These are phyloP conservation scores for Sinapis alba DNA, from an alignment of 441 rosid genomes.

Conservation along the genomic window DNA sequence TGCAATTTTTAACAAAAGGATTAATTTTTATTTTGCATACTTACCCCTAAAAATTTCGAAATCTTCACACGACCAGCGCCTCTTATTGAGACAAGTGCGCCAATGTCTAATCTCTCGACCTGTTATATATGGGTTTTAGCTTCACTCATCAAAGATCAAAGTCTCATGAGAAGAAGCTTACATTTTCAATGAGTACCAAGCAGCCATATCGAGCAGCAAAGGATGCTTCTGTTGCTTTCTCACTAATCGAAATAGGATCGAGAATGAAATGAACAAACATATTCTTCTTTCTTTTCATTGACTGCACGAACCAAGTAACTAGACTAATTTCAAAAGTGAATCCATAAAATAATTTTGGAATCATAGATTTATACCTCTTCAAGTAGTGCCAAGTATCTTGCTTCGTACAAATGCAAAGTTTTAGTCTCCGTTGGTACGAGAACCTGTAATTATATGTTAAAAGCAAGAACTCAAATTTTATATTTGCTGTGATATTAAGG, in stretches of 20 bases:
- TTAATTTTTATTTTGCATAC: not conserved
- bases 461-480: not conserved
- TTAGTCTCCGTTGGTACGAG: constrained; percentile 78
- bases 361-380: constrained; percentile 52
- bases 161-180: constrained; percentile 37
- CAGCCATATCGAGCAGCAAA: constrained; percentile 82
- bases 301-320: constrained; percentile 45
- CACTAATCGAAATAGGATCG: constrained; percentile 65
- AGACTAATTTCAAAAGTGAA: not conserved
- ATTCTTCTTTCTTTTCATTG: constrained; percentile 53
- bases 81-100: constrained; percentile 69
- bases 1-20: not conserved
- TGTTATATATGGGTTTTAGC: constrained; percentile 34
- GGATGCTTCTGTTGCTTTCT: constrained; percentile 62
- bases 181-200: constrained; percentile 66
- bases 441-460: constrained; percentile 44
- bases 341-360: not conserved
- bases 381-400: constrained; percentile 67
- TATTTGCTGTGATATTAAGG: not conserved
- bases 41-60: constrained; percentile 56
- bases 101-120: constrained; percentile 72
- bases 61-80: constrained; percentile 76
- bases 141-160: not conserved
- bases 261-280: constrained; percentile 77
- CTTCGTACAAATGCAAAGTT: constrained; percentile 71